These are phyloP conservation scores for Myxozyma vanderwaltii DNA, from an alignment of 805 yeast genomes.

Conservation along the genomic window DNA sequence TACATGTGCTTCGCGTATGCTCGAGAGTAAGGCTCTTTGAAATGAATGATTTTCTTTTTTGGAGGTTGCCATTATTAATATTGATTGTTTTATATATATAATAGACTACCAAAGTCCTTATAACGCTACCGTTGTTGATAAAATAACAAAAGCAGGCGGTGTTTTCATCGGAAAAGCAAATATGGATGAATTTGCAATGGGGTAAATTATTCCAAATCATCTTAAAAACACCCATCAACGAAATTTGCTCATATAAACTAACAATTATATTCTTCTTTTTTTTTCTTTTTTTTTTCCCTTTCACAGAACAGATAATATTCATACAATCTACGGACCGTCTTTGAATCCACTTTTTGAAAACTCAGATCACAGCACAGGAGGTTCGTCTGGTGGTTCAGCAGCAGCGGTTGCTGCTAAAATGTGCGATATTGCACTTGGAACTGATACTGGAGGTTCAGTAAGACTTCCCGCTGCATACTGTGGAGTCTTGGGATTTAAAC, in stretches of 20 bases:
- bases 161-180: constrained; percentile 74
- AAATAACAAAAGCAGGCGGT: constrained; percentile 58
- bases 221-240: neutral
- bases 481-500: constrained; percentile 85
- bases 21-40: constrained; percentile 41
- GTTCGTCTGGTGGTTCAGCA: constrained; percentile 96
- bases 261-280: too few species aligned
- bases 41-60: neutral
- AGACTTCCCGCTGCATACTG: constrained; percentile 89
- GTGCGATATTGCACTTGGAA: constrained; percentile 74
- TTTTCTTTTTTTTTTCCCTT: too few species aligned
- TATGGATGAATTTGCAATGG: constrained; percentile 98
- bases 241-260: too few species aligned
- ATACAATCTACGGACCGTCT: constrained; percentile 42
- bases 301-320: constrained; percentile 42
- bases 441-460: constrained; percentile 98
- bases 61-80: neutral
- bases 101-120: constrained; percentile 70
- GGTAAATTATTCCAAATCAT: constrained; percentile 44
- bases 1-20: constrained; percentile 73
- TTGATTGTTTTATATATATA: neutral
- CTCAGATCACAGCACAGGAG: constrained; percentile 64
- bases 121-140: constrained; percentile 69
- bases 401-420: constrained; percentile 79
- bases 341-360: constrained; percentile 49